These are phyloP conservation scores for Tubosaeta brunneosetosa DNA, from an alignment of 768 basidiomycete genomes.

Conservation along the genomic window DNA sequence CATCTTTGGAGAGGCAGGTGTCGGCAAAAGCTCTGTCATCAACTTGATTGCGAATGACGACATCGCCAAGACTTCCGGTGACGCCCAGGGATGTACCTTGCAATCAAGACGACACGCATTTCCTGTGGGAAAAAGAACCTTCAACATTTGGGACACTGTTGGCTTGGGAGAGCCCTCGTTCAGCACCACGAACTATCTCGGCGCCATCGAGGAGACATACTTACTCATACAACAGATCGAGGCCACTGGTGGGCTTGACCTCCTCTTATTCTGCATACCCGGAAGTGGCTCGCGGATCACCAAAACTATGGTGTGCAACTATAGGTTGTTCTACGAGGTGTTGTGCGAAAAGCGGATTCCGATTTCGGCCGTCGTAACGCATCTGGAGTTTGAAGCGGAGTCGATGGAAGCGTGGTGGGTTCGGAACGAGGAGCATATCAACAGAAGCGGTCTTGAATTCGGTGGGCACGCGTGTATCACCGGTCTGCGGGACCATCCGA, in stretches of 20 bases:
- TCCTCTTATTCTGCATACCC: background rate
- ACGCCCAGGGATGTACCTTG: background rate
- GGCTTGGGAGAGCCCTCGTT: background rate
- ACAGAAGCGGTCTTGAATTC: background rate
- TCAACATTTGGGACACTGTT: background rate
- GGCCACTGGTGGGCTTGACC: background rate
- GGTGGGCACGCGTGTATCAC: background rate
- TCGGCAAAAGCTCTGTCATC: background rate
- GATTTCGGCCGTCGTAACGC: background rate
- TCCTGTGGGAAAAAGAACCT: background rate
- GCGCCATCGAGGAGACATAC: background rate
- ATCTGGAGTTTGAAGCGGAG: background rate
- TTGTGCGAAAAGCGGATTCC: background rate
- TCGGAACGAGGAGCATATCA: background rate
- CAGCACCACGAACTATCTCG: background rate
- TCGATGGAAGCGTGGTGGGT: background rate
- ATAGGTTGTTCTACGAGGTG: background rate
- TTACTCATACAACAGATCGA: background rate
- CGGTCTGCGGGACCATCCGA: background rate
- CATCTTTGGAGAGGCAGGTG: background rate
- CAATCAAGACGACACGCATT: background rate
- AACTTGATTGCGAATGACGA: background rate
- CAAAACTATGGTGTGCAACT: background rate
- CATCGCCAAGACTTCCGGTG: background rate
- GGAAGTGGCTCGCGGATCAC: background rate